Evolutionary conservation across 1,284 basidiomycete genomes (phyloP).

Genomic region (Agroathelia rolfsii): DNA sequence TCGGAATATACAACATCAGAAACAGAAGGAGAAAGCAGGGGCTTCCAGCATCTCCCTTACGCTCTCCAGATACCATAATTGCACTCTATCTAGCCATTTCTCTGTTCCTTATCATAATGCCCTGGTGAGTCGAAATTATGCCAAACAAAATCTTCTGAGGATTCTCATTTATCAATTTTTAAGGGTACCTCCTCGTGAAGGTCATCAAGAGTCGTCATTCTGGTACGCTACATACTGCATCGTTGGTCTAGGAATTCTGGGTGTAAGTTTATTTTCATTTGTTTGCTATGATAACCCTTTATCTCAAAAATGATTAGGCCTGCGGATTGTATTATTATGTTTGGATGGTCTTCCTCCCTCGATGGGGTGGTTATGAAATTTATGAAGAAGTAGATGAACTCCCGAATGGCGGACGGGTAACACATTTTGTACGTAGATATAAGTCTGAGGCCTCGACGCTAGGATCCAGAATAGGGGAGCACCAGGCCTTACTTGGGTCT

Average conservation of each 20-base stretch:
- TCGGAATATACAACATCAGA: constrained; percentile 33
- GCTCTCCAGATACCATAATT: constrained; percentile 27
- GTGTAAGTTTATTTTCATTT: constrained; percentile 17
- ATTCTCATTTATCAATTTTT: constrained; percentile 1
- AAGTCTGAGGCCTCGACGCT: too few relatives aligned
- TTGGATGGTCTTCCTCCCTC: constrained; percentile 20
- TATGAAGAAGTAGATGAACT: constrained; percentile 20
- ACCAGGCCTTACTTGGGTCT: too few relatives aligned
- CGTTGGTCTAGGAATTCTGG: constrained; percentile 20
- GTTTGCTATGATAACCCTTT: not conserved
- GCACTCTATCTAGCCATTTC: constrained; percentile 28
- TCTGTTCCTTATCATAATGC: constrained; percentile 36
- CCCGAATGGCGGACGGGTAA: constrained; percentile 22
- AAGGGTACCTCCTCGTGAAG: constrained; percentile 13
- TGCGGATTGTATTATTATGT: constrained; percentile 19
- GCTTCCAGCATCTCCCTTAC: constrained; percentile 26
- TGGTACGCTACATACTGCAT: constrained; percentile 31
- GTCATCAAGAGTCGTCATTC: constrained; percentile 28
- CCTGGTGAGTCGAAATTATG: constrained; percentile 35
- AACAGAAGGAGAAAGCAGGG: constrained; percentile 24
- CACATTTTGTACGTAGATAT: constrained; percentile 15
- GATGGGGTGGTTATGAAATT: constrained; percentile 18
- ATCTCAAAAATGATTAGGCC: constrained; percentile 13
- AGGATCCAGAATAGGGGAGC: too few relatives aligned
- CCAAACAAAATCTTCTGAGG: constrained; percentile 21